A percentile compares a stretch with the other conserved stretches of the same genome.
Conservation (phyloP, 768 basidiomycete species). For the Tylopilus plumbeoviolaceoides region DNA sequence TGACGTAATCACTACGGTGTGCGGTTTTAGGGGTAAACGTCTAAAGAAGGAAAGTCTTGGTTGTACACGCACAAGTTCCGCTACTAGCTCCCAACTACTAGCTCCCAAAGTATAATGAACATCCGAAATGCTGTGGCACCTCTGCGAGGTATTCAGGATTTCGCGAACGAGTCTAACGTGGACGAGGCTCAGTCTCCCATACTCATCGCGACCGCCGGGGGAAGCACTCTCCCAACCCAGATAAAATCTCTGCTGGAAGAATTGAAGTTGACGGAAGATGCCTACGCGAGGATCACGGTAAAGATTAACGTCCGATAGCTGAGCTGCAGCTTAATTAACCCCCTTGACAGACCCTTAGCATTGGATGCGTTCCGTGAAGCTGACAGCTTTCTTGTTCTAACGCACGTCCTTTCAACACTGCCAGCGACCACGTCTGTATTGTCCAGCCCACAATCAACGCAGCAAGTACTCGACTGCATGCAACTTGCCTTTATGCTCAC, state of each 20-base stretch:
- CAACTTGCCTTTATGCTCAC: conserved; percentile 61
- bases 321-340: not conserved
- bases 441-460: conserved; percentile 31
- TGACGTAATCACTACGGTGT: too few species aligned
- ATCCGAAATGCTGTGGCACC: conserved; percentile 55
- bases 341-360: conserved; percentile 47
- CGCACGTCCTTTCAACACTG: conserved; percentile 66
- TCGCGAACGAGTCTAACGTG: conserved; percentile 25
- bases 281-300: conserved; percentile 51
- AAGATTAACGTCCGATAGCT: conserved; percentile 8
- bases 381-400: conserved; percentile 75
- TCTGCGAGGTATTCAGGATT: conserved; percentile 52
- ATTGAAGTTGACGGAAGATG: conserved; percentile 54
- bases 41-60: not conserved
- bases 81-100: conserved; percentile 11
- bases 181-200: conserved; percentile 23
- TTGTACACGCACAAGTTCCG: not conserved
- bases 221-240: conserved; percentile 32
- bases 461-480: conserved; percentile 48
- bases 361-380: conserved; percentile 77
- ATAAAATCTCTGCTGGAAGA: conserved; percentile 69
- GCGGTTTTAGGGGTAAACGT: not conserved
- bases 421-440: conserved; percentile 28
- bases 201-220: not conserved
- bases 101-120: conserved; percentile 2